Evolutionary conservation across 2,329 filamentous ascomycete species (phyloP).

Genomic region (Penicillium glabrum): DNA sequence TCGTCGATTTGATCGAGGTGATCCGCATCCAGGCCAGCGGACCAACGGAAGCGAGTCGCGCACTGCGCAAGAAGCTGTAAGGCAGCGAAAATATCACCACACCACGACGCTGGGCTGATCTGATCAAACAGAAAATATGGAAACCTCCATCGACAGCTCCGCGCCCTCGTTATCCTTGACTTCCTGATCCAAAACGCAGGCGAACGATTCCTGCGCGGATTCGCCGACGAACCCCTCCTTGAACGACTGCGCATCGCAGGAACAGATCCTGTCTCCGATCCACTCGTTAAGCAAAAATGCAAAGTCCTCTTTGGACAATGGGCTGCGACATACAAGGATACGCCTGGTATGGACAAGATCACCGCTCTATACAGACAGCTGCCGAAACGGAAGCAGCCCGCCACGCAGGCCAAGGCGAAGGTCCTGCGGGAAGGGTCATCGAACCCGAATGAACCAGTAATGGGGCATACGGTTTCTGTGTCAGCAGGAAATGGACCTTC

Average conservation of each 20-base stretch:
- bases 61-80: conserved; percentile 90
- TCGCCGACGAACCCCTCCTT: conserved; percentile 86
- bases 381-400: conserved; percentile 67
- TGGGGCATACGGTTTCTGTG: conserved; percentile 42
- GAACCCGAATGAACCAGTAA: conserved; percentile 35
- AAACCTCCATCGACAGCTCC: conserved; percentile 85
- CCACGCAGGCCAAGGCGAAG: conserved; percentile 75
- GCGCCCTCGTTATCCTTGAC: conserved; percentile 85
- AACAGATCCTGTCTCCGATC: conserved; percentile 79
- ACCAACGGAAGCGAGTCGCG: conserved; percentile 83
- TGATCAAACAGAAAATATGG: conserved; percentile 72
- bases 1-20: conserved; percentile 91
- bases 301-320: conserved; percentile 83
- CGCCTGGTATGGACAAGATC: conserved; percentile 75
- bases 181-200: conserved; percentile 94
- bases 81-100: conserved; percentile 23
- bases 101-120: not conserved
- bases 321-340: conserved; percentile 77
- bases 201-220: conserved; percentile 77
- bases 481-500: conserved; percentile 38
- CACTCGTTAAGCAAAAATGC: conserved; percentile 84
- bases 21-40: conserved; percentile 86
- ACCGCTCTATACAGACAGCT: conserved; percentile 74
- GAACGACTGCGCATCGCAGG: conserved; percentile 87
- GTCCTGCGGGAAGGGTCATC: conserved; percentile 75